These are phyloP conservation scores for Closterium sp. DNA, from an alignment of 139 green algal genomes.

Conservation along the genomic window DNA sequence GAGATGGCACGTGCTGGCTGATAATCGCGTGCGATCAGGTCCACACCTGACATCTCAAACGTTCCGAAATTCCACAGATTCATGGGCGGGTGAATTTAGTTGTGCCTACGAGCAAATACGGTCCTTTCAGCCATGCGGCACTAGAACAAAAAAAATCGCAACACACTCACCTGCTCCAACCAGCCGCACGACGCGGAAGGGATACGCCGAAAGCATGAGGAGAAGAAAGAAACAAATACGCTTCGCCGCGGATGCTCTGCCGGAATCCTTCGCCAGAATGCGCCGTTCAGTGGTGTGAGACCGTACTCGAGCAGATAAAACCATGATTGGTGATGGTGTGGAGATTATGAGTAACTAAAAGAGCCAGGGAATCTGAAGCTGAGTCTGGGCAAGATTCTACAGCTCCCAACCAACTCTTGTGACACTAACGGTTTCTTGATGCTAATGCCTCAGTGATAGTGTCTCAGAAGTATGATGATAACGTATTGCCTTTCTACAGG, in stretches of 20 bases:
- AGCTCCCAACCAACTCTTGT: background rate
- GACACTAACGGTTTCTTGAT: background rate
- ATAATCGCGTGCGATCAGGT: too few species aligned
- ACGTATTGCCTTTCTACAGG: too few species aligned
- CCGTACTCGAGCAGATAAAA: background rate
- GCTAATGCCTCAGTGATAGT: background rate
- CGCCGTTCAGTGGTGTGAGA: background rate
- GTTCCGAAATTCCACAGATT: too few species aligned
- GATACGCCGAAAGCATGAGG: background rate
- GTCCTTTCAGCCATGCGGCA: background rate
- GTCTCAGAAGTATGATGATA: background rate
- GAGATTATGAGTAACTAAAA: background rate
- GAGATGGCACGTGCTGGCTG: too few species aligned
- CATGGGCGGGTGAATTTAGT: too few species aligned
- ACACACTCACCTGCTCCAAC: background rate
- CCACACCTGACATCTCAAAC: too few species aligned
- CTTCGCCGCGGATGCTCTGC: background rate
- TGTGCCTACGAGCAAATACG: too few species aligned
- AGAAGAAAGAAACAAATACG: background rate
- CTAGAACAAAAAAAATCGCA: background rate
- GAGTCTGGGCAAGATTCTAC: background rate
- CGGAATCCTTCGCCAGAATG: background rate
- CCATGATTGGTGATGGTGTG: background rate
- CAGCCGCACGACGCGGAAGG: background rate
- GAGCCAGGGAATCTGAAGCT: background rate